Evolutionary conservation across 495 filamentous ascomycete species (phyloP).

Genomic region (Annulohypoxylon bovei): DNA sequence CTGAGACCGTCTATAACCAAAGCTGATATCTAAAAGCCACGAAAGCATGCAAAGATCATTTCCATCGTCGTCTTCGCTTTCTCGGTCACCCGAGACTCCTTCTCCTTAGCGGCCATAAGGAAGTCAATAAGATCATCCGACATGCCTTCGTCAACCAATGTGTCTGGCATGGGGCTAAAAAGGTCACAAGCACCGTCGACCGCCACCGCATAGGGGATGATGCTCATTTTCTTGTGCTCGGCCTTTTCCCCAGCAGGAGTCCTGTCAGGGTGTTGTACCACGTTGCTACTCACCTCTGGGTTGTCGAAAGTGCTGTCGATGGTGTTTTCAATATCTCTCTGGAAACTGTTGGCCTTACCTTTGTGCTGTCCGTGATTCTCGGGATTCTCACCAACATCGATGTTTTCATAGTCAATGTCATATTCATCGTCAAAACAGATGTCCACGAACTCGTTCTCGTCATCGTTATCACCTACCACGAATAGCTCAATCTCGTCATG

Average conservation of each 20-base stretch:
- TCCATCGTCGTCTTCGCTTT: neutral
- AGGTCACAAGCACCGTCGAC: neutral
- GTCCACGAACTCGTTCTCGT: neutral
- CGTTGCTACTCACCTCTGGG: neutral
- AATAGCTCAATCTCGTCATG: neutral
- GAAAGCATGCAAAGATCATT: neutral
- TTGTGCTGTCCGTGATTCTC: neutral
- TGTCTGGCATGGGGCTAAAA: neutral
- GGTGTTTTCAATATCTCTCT: neutral
- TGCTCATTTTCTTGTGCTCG: neutral
- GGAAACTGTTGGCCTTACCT: neutral
- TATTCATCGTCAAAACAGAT: neutral
- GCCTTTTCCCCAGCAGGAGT: neutral
- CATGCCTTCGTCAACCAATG: neutral
- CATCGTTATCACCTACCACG: neutral
- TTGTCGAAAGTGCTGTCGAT: neutral
- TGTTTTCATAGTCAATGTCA: neutral
- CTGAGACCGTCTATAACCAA: neutral
- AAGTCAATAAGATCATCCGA: constrained; percentile 22
- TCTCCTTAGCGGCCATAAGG: neutral
- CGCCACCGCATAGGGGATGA: neutral
- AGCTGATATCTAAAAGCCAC: neutral
- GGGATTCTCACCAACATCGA: neutral
- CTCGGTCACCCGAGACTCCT: neutral
- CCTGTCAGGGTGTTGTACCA: neutral